Percentiles rank a stretch among this genome's conserved stretches.
Conservation (phyloP, 73 alveolate species). For the Urostyla sp. region DNA sequence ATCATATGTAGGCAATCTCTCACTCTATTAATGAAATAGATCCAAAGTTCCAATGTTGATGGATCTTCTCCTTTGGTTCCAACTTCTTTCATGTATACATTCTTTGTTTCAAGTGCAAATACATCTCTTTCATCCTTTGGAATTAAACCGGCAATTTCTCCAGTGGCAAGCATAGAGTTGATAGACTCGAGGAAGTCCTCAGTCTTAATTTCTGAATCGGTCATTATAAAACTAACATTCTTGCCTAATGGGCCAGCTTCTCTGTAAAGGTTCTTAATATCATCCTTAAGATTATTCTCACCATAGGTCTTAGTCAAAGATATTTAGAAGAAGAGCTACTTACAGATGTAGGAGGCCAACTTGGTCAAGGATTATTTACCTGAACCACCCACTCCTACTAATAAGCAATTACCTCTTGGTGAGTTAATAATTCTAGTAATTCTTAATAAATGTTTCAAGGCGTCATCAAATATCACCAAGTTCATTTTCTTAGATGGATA, state of each 20-base stretch:
- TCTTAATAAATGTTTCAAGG: conserved; percentile 97
- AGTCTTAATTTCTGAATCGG: conserved; percentile 99
- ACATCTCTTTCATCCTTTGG: conserved; percentile 99
- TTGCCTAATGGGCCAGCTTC: conserved; percentile 96
- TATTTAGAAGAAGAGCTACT: conserved; percentile 85
- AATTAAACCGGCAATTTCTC: conserved; percentile 99
- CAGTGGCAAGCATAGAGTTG: conserved; percentile 97
- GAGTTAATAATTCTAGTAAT: conserved; percentile 97
- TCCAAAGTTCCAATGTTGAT: conserved; percentile 82
- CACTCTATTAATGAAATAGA: conserved; percentile 97
- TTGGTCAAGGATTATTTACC: conserved; percentile 99
- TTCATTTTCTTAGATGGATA: conserved; percentile 97
- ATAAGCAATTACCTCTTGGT: conserved; percentile 97
- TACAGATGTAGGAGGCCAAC: conserved; percentile 96
- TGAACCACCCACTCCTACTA: conserved; percentile 99
- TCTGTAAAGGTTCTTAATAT: conserved; percentile 86
- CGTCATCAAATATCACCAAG: conserved; percentile 99
- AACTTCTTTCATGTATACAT: conserved; percentile 89
- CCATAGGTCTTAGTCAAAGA: conserved; percentile 94
- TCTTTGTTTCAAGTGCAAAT: conserved; percentile 88
- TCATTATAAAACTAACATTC: conserved; percentile 96
- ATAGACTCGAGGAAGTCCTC: conserved; percentile 99
- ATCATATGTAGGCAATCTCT: conserved; percentile 99
- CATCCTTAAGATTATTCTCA: conserved; percentile 93
- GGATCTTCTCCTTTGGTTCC: conserved; percentile 90